Base-by-base conservation (phyloP, 352 stramenopile species). In the Phytophthora macrochlamydospora region DNA sequence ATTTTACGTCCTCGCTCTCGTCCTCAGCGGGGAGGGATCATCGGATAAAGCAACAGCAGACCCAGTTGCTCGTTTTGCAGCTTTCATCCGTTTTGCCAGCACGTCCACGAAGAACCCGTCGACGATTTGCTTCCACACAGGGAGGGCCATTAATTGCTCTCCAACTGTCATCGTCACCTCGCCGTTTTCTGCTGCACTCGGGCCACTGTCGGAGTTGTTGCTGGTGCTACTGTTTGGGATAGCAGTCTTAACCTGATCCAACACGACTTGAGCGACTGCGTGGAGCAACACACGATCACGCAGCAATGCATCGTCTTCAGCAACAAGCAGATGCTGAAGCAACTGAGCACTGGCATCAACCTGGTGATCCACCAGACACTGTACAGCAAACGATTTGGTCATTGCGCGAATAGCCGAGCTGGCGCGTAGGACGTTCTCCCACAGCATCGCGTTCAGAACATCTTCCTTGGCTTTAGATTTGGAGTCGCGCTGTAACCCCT, bases 241-340 rank as follows among this genome's bases (percentile, higher is more conserved):
- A 62, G 51, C 67, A 13, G 53, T 18, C 51, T 80, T 83, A 35
- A 85, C 69, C 54, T 87, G 79, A 12, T 89, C 75, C 4, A 92
- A 56, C 37, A 87, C 57, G 11, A 90, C 70, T 61, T 92, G 82
- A 7, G 71, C 73, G 5, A 94, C 59, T n/a, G 82, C 72, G 71
- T 94, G 81, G 18, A 94, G 73, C n/a, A 93, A 83, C 7, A 91
- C 76, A 49, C 83, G 79, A 65, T 94, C 84, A 24, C 82, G 84
- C 11, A 91, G 68, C 35, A 94, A 53, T n/a, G 79, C 51, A 32
- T 90, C 80, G 30, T 89, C 82, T 45, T 94, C 86, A 4, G 86
- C 81, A 24, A 58, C 71, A 29, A 90, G 51, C 12, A 92, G 73
- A 48, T 83, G 76, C 30, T 83, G 76, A 40, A 94, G 70, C 12